phyloP scores from a whole-genome alignment of 768 basidiomycete species.

The Baorangia bicolor region DNA sequence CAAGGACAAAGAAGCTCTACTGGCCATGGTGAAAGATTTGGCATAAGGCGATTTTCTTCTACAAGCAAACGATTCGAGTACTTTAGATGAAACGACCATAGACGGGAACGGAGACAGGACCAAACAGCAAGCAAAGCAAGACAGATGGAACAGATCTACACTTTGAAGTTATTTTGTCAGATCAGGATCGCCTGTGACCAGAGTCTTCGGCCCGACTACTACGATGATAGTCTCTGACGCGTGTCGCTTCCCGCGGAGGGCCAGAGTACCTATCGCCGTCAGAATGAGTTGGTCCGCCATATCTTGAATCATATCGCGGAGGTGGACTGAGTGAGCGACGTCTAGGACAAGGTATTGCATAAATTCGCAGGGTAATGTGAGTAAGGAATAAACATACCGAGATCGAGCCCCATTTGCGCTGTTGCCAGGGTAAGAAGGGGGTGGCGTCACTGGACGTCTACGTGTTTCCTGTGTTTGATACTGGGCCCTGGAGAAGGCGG shows the following conservation, averaged over 20 bases:
- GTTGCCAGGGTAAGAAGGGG: conserved; percentile 50
- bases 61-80: conserved; percentile 8
- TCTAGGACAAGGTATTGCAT: conserved; percentile 32
- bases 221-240: conserved; percentile 42
- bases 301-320: conserved; percentile 51
- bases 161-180: not conserved
- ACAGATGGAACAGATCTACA: conserved; percentile 6
- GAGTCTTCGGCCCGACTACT: conserved; percentile 32
- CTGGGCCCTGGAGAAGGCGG: conserved; percentile 7
- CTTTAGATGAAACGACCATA: conserved; percentile 3
- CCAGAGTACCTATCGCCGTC: conserved; percentile 52
- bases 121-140: conserved; percentile 1
- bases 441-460: conserved; percentile 51
- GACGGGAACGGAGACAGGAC: not conserved
- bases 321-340: conserved; percentile 74
- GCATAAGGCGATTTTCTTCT: not conserved
- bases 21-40: conserved; percentile 3
- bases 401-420: conserved; percentile 42
- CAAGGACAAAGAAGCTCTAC: conserved; percentile 1
- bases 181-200: conserved; percentile 30
- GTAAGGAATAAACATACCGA: conserved; percentile 31
- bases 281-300: conserved; percentile 42
- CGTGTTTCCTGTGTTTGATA: conserved; percentile 35
- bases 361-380: not conserved
- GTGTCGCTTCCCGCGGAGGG: conserved; percentile 30